A percentile compares a stretch with the other conserved stretches of the same genome.
Conservation (phyloP, 2,329 filamentous ascomycete genomes). For the Neonectria neomacrospora region DNA sequence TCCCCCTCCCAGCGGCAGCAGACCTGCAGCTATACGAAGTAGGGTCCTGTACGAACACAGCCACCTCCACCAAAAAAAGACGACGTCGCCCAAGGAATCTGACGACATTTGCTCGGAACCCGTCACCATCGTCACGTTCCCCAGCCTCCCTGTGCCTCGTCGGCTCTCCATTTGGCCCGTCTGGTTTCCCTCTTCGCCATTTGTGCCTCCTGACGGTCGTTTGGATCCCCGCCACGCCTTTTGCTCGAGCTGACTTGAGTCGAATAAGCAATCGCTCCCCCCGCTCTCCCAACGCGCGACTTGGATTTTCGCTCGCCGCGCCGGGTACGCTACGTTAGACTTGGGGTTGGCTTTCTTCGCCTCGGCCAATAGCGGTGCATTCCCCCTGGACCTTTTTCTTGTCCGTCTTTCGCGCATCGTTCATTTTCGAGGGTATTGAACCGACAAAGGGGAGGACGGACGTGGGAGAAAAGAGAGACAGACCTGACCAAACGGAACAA, state of each 20-base stretch:
- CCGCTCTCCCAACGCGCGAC: conserved; percentile 16
- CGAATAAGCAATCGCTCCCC: conserved; percentile 34
- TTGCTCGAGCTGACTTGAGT: conserved; percentile 42
- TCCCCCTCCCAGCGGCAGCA: too few species aligned
- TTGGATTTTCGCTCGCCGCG: conserved; percentile 25
- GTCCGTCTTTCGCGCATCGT: conserved; percentile 2
- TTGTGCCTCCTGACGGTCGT: conserved; percentile 14
- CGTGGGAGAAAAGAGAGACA: not conserved
- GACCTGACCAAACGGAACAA: conserved; percentile 22
- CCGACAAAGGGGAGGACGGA: conserved; percentile 4
- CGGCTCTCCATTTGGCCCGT: conserved; percentile 4
- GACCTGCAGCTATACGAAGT: not conserved
- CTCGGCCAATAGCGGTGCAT: conserved; percentile 18
- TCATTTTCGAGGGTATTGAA: conserved; percentile 11
- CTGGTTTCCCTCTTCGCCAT: conserved; percentile 7
- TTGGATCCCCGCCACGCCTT: conserved; percentile 27
- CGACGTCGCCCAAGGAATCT: conserved; percentile 7
- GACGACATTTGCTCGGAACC: conserved; percentile 1
- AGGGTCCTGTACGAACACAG: not conserved
- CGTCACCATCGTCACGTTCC: conserved; percentile 1
- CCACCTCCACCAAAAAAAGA: not conserved
- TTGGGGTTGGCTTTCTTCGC: conserved; percentile 13
- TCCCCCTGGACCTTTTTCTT: conserved; percentile 11
- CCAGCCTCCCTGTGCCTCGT: not conserved
- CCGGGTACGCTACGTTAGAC: conserved; percentile 27